Conservation (phyloP, 345 rosid genomes). For the Populus alba region DNA sequence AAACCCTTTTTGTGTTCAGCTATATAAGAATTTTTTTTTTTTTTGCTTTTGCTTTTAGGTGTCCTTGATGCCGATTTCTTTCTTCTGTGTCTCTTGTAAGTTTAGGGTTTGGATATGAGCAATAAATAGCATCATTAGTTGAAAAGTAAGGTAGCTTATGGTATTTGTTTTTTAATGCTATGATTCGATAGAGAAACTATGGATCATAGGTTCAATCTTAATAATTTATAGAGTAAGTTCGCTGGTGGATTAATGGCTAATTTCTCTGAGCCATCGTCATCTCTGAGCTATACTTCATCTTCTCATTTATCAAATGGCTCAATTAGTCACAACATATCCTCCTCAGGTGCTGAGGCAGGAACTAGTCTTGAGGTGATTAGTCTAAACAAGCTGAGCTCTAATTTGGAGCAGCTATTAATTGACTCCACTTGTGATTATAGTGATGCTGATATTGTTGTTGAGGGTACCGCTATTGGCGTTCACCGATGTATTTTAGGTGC, state of each 20-base stretch:
- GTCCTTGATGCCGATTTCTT: neutral
- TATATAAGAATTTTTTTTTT: neutral
- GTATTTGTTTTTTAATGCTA: no score
- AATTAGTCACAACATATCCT: conserved; percentile 34
- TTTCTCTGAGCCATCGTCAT: conserved; percentile 69
- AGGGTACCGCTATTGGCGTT: conserved; percentile 55
- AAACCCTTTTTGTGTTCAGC: neutral
- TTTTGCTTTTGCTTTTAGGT: neutral
- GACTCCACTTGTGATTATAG: conserved; percentile 54
- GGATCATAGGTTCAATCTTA: conserved; percentile 1
- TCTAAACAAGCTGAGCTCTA: conserved; percentile 71
- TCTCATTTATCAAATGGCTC: conserved; percentile 50
- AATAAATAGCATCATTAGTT: neutral
- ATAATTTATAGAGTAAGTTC: neutral
- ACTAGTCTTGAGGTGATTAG: conserved; percentile 56
- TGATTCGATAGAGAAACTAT: neutral
- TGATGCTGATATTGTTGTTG: conserved; percentile 75
- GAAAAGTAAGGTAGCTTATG: neutral
- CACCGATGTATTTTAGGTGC: conserved; percentile 83
- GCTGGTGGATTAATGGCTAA: conserved; percentile 45
- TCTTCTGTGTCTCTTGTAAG: neutral
- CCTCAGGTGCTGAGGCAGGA: conserved; percentile 33
- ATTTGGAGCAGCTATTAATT: conserved; percentile 67
- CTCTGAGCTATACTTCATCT: conserved; percentile 73
- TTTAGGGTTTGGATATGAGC: neutral